Conservation (phyloP, 192 early-diverging fungal genomes). For the Obelidium mucronatum region DNA sequence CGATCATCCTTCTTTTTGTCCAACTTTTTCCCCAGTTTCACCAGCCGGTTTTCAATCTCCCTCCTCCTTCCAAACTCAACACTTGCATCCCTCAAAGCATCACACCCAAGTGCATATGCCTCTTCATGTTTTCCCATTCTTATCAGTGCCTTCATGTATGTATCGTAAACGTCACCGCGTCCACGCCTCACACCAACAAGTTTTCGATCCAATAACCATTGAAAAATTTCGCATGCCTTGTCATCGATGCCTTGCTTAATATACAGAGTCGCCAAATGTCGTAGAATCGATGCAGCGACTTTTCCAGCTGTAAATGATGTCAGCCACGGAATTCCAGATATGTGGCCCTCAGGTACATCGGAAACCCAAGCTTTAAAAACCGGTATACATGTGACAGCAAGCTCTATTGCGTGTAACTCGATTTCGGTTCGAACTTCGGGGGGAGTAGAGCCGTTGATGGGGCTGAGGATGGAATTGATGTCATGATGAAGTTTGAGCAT, state of each 20-base stretch:
- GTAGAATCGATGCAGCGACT: constrained; percentile 36
- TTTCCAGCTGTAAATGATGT: constrained; percentile 41
- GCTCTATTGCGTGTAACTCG: not conserved
- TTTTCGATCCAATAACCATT: constrained; percentile 27
- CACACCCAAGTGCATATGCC: constrained; percentile 29
- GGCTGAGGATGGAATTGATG: not conserved
- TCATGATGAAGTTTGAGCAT: constrained; percentile 20
- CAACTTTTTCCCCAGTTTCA: not conserved
- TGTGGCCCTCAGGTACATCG: constrained; percentile 27
- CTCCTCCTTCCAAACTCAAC: constrained; percentile 29
- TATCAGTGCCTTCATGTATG: constrained; percentile 32
- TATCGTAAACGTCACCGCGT: constrained; percentile 46
- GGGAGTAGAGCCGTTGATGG: not conserved
- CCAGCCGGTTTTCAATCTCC: constrained; percentile 28
- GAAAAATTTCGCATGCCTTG: constrained; percentile 20
- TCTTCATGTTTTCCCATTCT: constrained; percentile 3
- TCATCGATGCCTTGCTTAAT: constrained; percentile 4
- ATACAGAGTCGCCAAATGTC: constrained; percentile 1
- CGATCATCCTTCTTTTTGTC: not conserved
- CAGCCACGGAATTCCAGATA: constrained; percentile 52
- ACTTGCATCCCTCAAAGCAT: constrained; percentile 41
- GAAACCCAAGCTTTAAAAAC: constrained; percentile 1
- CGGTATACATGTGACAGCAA: constrained; percentile 2
- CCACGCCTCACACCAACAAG: constrained; percentile 27
- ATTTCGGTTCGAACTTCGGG: constrained; percentile 1